These are phyloP conservation scores for Cymbopogon citratus DNA, from an alignment of 176 grass and related monocot species.

Conservation along the genomic window DNA sequence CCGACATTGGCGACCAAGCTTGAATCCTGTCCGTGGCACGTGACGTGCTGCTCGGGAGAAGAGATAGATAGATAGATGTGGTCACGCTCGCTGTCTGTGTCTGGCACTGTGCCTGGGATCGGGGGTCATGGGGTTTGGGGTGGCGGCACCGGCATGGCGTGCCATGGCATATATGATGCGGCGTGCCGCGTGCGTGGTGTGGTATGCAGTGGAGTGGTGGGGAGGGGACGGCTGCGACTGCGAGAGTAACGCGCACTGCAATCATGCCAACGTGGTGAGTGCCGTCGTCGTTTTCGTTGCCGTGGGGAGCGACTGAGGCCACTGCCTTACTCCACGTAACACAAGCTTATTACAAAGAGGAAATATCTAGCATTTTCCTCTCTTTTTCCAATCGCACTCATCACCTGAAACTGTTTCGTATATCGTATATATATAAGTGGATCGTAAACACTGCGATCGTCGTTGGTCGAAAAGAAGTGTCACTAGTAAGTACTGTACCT, in stretches of 20 bases:
- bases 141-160: background rate
- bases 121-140: background rate
- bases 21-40: constrained; percentile 28
- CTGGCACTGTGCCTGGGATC: background rate
- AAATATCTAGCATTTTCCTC: background rate
- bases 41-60: background rate
- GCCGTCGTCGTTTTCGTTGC: background rate
- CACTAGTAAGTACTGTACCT: too few relatives aligned
- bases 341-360: background rate
- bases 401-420: too few relatives aligned
- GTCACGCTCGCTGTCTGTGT: background rate
- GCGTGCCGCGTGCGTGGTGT: background rate
- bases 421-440: too few relatives aligned
- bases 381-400: too few relatives aligned
- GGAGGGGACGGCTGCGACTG: background rate
- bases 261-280: background rate
- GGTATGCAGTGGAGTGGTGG: too few relatives aligned
- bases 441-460: too few relatives aligned
- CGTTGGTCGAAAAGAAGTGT: too few relatives aligned
- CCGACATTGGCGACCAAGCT: constrained; percentile 28
- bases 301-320: background rate
- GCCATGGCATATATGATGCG: background rate
- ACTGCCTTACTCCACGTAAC: background rate
- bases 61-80: background rate
- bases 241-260: background rate